phyloP scores from a whole-genome alignment of 2,329 filamentous ascomycete species.

The Teratosphaeria pseudoeucalypti region DNA sequence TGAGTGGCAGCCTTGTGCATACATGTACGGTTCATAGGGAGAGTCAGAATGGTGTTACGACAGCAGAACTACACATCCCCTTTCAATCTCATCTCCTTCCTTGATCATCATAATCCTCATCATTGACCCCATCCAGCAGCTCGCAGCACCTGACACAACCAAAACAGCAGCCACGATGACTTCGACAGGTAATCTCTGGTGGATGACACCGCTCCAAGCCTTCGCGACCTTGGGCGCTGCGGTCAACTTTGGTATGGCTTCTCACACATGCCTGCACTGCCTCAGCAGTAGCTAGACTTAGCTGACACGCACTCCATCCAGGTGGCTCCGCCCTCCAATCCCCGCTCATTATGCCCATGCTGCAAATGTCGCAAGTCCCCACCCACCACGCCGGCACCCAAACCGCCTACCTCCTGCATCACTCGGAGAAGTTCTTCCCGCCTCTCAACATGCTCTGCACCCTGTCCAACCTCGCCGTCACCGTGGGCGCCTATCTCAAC shows the following conservation, averaged over 20 bases:
- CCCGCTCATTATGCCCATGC: conserved; percentile 23
- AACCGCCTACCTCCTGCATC: conserved; percentile 20
- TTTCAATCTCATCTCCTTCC: background rate
- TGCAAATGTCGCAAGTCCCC: conserved; percentile 16
- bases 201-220: conserved; percentile 22
- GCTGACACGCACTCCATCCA: conserved; percentile 1
- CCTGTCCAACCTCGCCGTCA: conserved; percentile 20
- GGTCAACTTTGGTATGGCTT: conserved; percentile 19
- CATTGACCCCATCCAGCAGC: background rate
- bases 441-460: conserved; percentile 21
- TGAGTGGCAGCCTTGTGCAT: too few relatives aligned
- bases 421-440: conserved; percentile 23
- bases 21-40: background rate
- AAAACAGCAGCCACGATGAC: conserved; percentile 12
- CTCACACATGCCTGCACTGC: background rate
- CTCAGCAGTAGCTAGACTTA: background rate
- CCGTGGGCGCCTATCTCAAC: conserved; percentile 16
- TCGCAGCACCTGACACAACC: background rate
- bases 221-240: conserved; percentile 20
- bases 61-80: background rate
- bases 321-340: conserved; percentile 24
- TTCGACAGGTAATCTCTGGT: conserved; percentile 18
- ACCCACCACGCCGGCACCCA: conserved; percentile 17
- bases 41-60: background rate
- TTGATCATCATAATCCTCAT: background rate